These are phyloP conservation scores for Pythium insidiosum DNA, from an alignment of 352 stramenopile genomes.

Conservation along the genomic window DNA sequence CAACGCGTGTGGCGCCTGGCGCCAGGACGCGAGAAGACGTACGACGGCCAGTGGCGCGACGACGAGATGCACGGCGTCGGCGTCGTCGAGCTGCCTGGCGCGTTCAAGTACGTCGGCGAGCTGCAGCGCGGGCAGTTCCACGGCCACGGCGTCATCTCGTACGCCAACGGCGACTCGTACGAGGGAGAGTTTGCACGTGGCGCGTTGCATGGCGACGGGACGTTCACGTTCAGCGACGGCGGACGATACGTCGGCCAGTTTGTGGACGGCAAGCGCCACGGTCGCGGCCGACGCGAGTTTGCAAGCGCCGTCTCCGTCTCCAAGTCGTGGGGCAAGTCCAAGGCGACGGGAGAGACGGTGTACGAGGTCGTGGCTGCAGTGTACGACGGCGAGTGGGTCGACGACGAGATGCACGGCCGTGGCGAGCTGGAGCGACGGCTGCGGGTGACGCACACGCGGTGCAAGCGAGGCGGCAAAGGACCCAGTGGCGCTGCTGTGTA, in stretches of 20 bases:
- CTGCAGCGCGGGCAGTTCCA: slow-evolving; percentile 42
- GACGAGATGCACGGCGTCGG: slow-evolving; percentile 50
- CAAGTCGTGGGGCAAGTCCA: too few species aligned
- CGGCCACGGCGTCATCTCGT: slow-evolving; percentile 47
- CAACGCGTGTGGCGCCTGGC: slow-evolving; percentile 48
- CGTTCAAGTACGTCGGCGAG: slow-evolving; percentile 48
- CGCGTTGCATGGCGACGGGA: slow-evolving; percentile 36
- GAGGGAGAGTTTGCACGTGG: slow-evolving; percentile 48
- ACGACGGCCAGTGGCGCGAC: slow-evolving; percentile 63
- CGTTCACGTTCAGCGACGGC: slow-evolving; percentile 34
- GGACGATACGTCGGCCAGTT: slow-evolving; percentile 52
- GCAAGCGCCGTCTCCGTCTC: slow-evolving; percentile 32
- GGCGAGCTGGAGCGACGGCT: slow-evolving; percentile 25
- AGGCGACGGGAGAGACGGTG: too few species aligned
- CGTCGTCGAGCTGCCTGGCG: slow-evolving; percentile 36
- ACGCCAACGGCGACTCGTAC: slow-evolving; percentile 60
- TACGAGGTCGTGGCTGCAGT: too few species aligned
- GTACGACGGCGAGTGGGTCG: slow-evolving; percentile 49
- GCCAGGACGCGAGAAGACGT: slow-evolving; percentile 30
- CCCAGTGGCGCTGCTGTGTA: slow-evolving; percentile 3
- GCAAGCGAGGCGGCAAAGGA: too few species aligned
- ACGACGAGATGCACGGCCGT: slow-evolving; percentile 51
- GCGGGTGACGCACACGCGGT: neutral
- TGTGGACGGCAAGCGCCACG: slow-evolving; percentile 36
- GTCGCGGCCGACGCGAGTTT: slow-evolving; percentile 38